These are phyloP conservation scores for Nannizziopsis arthrosporioides DNA, from an alignment of 2,329 filamentous ascomycete species.

Conservation along the genomic window DNA sequence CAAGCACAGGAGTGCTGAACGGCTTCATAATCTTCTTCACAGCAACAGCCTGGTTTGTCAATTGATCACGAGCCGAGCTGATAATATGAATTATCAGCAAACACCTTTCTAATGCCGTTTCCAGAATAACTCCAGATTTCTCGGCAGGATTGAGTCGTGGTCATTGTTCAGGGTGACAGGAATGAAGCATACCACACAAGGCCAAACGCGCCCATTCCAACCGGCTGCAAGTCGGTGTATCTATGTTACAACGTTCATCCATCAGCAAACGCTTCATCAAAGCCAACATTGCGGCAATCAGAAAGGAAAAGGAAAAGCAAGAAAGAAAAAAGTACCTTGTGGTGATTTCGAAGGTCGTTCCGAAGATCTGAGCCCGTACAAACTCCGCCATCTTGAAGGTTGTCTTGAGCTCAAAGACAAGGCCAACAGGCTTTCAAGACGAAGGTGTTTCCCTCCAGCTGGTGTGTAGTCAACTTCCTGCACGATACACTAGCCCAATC, in stretches of 20 bases:
- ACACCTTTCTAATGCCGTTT: not conserved
- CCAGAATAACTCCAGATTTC: not conserved
- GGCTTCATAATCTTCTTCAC: constrained; percentile 99
- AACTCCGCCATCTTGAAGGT: constrained; percentile 75
- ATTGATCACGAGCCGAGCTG: constrained; percentile 94
- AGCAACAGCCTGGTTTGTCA: constrained; percentile 90
- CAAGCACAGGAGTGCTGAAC: constrained; percentile 96
- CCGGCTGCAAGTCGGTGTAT: constrained; percentile 95
- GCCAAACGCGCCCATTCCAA: constrained; percentile 98
- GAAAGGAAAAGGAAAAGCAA: no score
- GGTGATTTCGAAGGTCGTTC: constrained; percentile 98
- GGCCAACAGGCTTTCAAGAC: not conserved
- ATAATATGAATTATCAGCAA: constrained; percentile 9
- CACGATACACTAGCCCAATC: no score
- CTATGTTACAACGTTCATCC: constrained; percentile 37
- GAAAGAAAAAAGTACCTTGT: constrained; percentile 54
- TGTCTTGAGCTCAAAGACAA: not conserved
- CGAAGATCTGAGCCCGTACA: constrained; percentile 97
- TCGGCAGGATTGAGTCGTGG: not conserved
- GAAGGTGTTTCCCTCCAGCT: not conserved
- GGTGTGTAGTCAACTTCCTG: not conserved
- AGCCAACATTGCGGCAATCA: not conserved
- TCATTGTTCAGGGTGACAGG: not conserved
- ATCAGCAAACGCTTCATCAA: constrained; percentile 18
- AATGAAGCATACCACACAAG: constrained; percentile 68